Percentiles rank a stretch among this genome's conserved stretches.
Evolutionary conservation across 345 rosid genomes (phyloP).

Genomic region (Hibiscus trionum): DNA sequence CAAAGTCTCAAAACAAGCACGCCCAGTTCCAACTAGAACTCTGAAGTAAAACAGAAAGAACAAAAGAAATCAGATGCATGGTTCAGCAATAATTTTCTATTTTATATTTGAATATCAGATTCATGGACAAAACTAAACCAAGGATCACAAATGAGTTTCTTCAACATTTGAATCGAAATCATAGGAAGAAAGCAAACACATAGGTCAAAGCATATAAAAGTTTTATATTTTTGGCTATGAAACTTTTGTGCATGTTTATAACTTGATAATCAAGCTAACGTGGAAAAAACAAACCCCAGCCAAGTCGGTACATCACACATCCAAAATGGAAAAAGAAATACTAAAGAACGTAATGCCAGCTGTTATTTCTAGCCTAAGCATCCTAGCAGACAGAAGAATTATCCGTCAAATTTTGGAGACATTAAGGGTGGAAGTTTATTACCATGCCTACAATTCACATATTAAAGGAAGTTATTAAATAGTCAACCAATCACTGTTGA

Average conservation of each 20-base stretch:
- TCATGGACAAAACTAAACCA: too few species aligned
- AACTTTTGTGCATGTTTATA: too few species aligned
- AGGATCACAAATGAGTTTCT: too few species aligned
- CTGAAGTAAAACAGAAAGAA: conserved; percentile 28
- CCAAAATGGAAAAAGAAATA: not conserved
- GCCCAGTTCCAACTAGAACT: conserved; percentile 94
- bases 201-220: too few species aligned
- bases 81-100: not conserved
- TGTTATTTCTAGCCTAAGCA: not conserved
- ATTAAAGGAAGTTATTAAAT: not conserved
- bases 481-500: not conserved
- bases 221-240: not conserved
- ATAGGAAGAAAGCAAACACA: too few species aligned
- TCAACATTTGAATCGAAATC: too few species aligned
- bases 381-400: not conserved
- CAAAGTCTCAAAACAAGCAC: conserved; percentile 94
- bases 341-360: not conserved
- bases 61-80: not conserved
- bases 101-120: too few species aligned
- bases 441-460: too few species aligned
- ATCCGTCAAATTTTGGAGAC: not conserved
- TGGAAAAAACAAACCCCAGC: not conserved
- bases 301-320: not conserved
- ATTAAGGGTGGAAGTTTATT: too few species aligned
- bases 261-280: not conserved